Base-by-base conservation (phyloP, 331 rosid species). In the Erythrophleum ivorense region DNA sequence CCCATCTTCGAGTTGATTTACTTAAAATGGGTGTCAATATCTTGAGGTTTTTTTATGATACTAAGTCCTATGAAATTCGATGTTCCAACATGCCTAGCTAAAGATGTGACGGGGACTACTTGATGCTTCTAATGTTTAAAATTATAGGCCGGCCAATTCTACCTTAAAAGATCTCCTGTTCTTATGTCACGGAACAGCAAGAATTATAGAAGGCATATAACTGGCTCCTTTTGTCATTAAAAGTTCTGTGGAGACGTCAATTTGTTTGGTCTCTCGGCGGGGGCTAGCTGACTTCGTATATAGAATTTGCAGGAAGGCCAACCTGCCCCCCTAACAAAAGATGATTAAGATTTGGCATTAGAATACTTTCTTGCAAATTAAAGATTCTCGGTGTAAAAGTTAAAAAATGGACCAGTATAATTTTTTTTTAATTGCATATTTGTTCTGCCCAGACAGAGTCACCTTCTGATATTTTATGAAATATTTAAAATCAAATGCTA, bases 281-380 rank as follows among this genome's bases (percentile, higher is more conserved):
- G 75, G 41, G 65, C 71, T 33, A 68, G 77, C 62, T 79, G 85
- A 81, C 84, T 83, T 84, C 43, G 45, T 85, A 53, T 65, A 41
- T 16, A 54, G 46, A 72, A 68, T n/a, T 75, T 41, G 69, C 43
- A 18, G 71, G 73, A 62, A 33, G 38, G 84, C 69, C 78, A 80
- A 70, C 66, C 41, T 60, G 88, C 91, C 84, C 80, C 78, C 88
- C 76, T 48, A 73, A 72, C 49, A 69, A 16, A 10, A 29, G 40
- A 60, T 40, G 73, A 31, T 63, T 63, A n/a, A 12, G 7, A 50
- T 83, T 74, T 14, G 69, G 77, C 79, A 73, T 53, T 65, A 75
- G 71, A 78, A 49, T 55, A 71, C 24, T 63, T 68, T 59, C 13
- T 58, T 21, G 34, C 74, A 73, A 60, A 48, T 60, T 21, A 66